Percentiles rank a stretch among this genome's conserved stretches.
Evolutionary conservation across 2,329 filamentous ascomycete species (phyloP).

Genomic region (Myriangium duriaei): DNA sequence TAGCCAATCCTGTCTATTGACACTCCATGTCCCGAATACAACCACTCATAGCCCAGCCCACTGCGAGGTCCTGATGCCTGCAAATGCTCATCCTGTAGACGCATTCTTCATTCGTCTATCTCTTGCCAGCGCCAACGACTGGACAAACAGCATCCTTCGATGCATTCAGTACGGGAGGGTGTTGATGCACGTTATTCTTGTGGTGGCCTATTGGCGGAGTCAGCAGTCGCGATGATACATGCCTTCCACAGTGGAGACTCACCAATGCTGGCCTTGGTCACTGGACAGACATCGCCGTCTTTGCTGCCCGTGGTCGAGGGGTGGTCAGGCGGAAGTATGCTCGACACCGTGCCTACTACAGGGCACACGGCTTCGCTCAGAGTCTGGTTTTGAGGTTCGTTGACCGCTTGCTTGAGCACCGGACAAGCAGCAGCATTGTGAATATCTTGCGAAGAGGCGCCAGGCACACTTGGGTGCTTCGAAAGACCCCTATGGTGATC

Average conservation of each 20-base stretch:
- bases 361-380: conserved; percentile 33
- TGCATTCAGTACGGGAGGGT: conserved; percentile 28
- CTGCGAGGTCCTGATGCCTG: no score
- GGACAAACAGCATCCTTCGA: conserved; percentile 29
- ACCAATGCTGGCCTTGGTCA: conserved; percentile 24
- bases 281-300: conserved; percentile 28
- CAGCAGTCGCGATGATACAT: conserved; percentile 24
- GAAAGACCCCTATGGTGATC: conserved; percentile 32
- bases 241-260: no score
- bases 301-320: conserved; percentile 27
- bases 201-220: conserved; percentile 24
- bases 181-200: conserved; percentile 28
- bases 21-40: no score
- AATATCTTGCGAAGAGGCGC: conserved; percentile 14
- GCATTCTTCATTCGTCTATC: no score
- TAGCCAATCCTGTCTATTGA: no score
- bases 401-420: conserved; percentile 28
- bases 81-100: no score
- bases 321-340: conserved; percentile 31
- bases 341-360: conserved; percentile 31
- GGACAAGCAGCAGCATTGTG: conserved; percentile 29
- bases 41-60: no score
- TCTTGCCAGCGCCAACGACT: conserved; percentile 23
- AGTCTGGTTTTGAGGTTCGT: conserved; percentile 23
- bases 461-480: conserved; percentile 28